A percentile compares a stretch with the other conserved stretches of the same genome.
phyloP scores from a whole-genome alignment of 2,329 filamentous ascomycete genomes.

The Teratosphaeria viscida region DNA sequence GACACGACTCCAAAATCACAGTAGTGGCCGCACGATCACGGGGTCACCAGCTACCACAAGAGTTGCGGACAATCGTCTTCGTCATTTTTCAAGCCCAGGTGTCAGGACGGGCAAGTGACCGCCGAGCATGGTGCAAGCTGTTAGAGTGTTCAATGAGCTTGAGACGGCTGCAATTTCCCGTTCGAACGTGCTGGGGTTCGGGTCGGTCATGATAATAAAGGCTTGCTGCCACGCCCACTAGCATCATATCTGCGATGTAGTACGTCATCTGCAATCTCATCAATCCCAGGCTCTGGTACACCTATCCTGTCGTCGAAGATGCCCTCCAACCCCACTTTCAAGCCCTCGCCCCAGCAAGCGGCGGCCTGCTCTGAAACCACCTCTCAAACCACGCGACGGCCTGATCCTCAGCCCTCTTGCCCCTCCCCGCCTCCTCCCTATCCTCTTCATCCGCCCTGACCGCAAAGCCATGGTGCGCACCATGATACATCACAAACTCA shows the following conservation, averaged over 20 bases:
- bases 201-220: no score
- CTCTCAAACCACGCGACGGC: constrained; percentile 28
- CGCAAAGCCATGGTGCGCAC: constrained; percentile 29
- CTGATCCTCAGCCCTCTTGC: constrained; percentile 29
- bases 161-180: no score
- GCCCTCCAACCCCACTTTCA: neutral
- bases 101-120: no score
- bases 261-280: neutral
- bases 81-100: no score
- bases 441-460: constrained; percentile 25
- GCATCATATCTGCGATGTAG: no score
- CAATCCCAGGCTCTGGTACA: neutral
- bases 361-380: constrained; percentile 20
- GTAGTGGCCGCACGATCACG: neutral
- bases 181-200: no score
- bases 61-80: no score
- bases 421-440: constrained; percentile 21
- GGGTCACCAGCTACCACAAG: neutral
- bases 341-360: neutral
- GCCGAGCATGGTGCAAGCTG: no score
- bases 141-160: no score
- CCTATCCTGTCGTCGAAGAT: neutral
- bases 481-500: constrained; percentile 29
- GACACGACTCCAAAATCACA: neutral
- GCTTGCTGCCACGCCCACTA: no score